Base-by-base conservation (phyloP, 371 early-diverging fungal genomes). In the Circinella umbellata region DNA sequence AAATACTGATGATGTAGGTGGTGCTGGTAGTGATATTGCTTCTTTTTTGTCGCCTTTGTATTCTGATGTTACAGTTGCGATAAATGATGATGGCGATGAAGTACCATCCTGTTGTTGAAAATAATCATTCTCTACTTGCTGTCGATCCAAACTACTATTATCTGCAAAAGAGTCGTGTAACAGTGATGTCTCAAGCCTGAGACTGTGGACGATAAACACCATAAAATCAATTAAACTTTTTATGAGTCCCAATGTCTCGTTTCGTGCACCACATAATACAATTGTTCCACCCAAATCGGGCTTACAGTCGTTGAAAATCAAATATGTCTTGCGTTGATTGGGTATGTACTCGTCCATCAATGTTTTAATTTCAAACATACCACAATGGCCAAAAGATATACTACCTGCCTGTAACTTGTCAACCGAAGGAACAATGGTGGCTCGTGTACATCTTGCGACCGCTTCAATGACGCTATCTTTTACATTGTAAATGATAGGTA, bases 271-370 rank as follows among this genome's bases (percentile, higher is more conserved):
- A 27, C 96, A 88, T 62, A 98, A 75, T 0, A 96, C 91, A 53
- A 98, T 82, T 0, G 96, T 95, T 60, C 96, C 93, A 14, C 97
- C 97, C 1, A 93, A 79, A 49, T 92, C 90, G 17, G 87, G 86
- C 4, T 88, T 85, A 75, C 97, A 95, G 2, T 94, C 95, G 61
- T 95, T 93, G 69, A 99, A 91, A 63, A 91, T 90, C 63, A 99
- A 78, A 73, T 92, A 96, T 20, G 96, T 91, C 70, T 95, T 96
- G 47, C 93, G 85, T 53, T 86, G 81, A 62, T 93, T 92, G 2
- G 94, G 92, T 39, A 95, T 87, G 70, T 88, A 81, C 18, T 87
- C 87, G 62, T 97, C 90, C 48, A 94, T 88, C 66, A 89, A 93
- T 0, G 94, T 95, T 62, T 91, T 88, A 64, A 95, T 90, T 17